Evolutionary conservation across 1,284 basidiomycete species (phyloP).

Genomic region (Ceratobasidium sp.): DNA sequence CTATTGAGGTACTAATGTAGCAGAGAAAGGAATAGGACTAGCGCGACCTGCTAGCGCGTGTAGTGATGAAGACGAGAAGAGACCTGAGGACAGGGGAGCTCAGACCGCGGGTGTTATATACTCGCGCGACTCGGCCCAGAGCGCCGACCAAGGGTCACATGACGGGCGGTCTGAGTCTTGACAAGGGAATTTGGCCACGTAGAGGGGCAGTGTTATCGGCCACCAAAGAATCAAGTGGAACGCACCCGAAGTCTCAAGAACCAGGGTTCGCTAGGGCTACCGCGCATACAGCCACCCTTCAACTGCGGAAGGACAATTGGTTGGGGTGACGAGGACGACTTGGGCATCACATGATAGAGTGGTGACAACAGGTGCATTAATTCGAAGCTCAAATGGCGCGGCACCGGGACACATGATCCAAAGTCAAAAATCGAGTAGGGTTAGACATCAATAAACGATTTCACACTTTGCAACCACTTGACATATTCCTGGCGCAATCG

Average conservation of each 20-base stretch:
- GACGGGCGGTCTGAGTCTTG: constrained; percentile 27
- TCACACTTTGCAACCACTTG: constrained; percentile 36
- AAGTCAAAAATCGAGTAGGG: constrained; percentile 15
- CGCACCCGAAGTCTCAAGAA: constrained; percentile 24
- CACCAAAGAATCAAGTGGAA: constrained; percentile 21
- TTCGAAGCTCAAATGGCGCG: constrained; percentile 24
- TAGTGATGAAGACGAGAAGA: constrained; percentile 16
- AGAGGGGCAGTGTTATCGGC: constrained; percentile 23
- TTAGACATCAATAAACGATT: constrained; percentile 39
- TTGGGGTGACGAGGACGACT: constrained; percentile 18
- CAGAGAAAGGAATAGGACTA: constrained; percentile 18
- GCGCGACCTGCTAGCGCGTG: neutral
- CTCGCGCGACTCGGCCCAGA: constrained; percentile 14
- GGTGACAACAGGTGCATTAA: constrained; percentile 39
- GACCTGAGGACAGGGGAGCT: constrained; percentile 24
- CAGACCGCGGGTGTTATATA: constrained; percentile 30
- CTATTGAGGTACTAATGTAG: constrained; percentile 16
- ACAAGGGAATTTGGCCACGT: constrained; percentile 39
- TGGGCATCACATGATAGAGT: constrained; percentile 33
- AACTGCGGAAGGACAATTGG: constrained; percentile 1
- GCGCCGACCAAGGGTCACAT: constrained; percentile 30
- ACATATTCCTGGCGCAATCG: constrained; percentile 36
- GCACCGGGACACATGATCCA: constrained; percentile 30
- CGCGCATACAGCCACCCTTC: neutral
- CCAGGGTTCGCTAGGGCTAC: neutral